Conservation (phyloP, 305 asterid species). For the Withania somnifera region DNA sequence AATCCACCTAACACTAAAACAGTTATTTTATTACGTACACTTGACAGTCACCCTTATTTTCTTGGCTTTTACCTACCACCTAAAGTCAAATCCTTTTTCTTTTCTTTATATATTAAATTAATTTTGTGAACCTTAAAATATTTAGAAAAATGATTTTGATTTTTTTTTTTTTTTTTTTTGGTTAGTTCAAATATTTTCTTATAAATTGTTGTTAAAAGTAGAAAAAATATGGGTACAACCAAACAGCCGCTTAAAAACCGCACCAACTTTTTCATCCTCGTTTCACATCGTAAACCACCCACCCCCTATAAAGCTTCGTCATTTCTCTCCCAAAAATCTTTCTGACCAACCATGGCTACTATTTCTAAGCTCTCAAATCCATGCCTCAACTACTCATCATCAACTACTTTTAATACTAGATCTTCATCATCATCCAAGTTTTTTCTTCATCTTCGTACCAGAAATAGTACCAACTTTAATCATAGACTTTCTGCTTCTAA, state of each 20-base stretch:
- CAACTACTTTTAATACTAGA: constrained; percentile 16
- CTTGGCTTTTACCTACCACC: constrained; percentile 14
- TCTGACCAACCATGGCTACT: constrained; percentile 56
- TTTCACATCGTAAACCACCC: too few relatives aligned
- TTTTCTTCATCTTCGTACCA: constrained; percentile 31
- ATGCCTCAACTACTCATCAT: constrained; percentile 21
- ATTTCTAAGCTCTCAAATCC: constrained; percentile 56
- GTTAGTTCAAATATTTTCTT: too few relatives aligned
- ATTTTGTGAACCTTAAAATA: too few relatives aligned
- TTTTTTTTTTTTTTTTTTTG: too few relatives aligned
- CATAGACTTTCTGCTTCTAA: constrained; percentile 26
- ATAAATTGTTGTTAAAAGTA: too few relatives aligned
- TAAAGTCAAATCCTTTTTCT: constrained; percentile 27
- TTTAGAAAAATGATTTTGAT: too few relatives aligned
- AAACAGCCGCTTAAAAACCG: too few relatives aligned
- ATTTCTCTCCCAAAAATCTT: background rate
- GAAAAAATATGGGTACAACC: too few relatives aligned
- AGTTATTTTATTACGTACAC: background rate
- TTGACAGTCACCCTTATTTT: background rate
- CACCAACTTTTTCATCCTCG: too few relatives aligned
- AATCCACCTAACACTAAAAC: background rate
- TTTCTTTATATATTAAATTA: too few relatives aligned
- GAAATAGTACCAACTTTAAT: constrained; percentile 15
- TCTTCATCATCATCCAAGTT: constrained; percentile 33
- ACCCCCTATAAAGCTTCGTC: too few relatives aligned